Evolutionary conservation across 106 monocot species (phyloP), one percentile per base, ranked within the genome.

Genomic region (Apostasia ramifera): DNA sequence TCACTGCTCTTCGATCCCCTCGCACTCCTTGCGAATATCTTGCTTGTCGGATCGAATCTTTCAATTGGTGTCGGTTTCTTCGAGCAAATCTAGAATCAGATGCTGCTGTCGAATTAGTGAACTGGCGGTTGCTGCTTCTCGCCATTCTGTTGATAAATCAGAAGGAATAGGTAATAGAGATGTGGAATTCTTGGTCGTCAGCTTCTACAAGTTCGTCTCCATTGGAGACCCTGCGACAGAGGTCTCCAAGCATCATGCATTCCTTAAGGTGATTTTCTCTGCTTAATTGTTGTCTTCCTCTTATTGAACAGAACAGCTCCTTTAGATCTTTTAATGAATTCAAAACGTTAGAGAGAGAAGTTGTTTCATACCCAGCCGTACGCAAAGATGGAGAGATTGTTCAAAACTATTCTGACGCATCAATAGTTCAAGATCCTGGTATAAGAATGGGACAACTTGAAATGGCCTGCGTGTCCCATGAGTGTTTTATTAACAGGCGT

Each of bases 171-270:
- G 40, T 51, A 51, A 64, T 14, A 26, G 1, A 1, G 67, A 63
- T 26, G 70, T 71, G 7, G 86, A 80, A 1, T 97, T 84, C 68
- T 73, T 83, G 71, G 95, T 97, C 2, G 84, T 89, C 40, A 97
- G 78, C 73, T 89, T 97, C 70, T 97, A 97, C 47, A 92, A 82
- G 69, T 83, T 97, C 57, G 82, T 89, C 61, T 68, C n/a, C 55
- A 47, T 97, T n/a, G 66, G 78, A 65, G 74, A 87, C 59, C 92
- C 95, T 11, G 44, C 71, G 51, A 74, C 59, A 0, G 95, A 89
- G 69, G 95, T 92, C 62, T 59, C 83, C 62, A 84, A 79, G 64
- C 95, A 97, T 62, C 79, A 81, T 6, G 10, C 73, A 39, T 95
- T 95, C 81, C 80, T 95, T 7, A 76, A 91, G 95, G 95, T 95